Conservation (phyloP, 345 rosid genomes). For the Nasturtium officinale region DNA sequence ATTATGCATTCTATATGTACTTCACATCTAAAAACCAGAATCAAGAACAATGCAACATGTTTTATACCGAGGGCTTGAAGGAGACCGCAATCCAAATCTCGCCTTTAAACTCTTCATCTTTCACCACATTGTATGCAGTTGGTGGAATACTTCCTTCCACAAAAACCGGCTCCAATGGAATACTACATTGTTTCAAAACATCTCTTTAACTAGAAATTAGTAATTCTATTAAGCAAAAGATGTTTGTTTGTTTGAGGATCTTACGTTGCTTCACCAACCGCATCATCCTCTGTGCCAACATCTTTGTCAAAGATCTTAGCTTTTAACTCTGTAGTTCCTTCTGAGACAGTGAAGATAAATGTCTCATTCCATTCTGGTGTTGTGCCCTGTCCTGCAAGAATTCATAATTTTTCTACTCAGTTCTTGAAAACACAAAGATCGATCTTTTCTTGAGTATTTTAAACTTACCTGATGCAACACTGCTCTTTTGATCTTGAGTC, state of each 20-base stretch:
- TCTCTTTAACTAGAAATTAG: neutral
- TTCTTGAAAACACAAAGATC: constrained; percentile 19
- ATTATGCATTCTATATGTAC: neutral
- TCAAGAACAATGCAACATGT: constrained; percentile 15
- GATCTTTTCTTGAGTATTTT: neutral
- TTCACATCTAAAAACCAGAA: neutral
- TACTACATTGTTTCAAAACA: constrained; percentile 46
- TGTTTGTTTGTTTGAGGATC: constrained; percentile 25
- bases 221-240: neutral
- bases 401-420: neutral
- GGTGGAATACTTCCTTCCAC: constrained; percentile 59
- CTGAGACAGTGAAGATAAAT: constrained; percentile 64
- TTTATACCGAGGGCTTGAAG: constrained; percentile 67
- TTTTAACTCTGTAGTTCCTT: constrained; percentile 53
- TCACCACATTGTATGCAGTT: constrained; percentile 70
- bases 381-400: constrained; percentile 56
- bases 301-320: constrained; percentile 78
- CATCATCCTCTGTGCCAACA: constrained; percentile 55
- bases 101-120: constrained; percentile 61
- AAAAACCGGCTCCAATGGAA: constrained; percentile 65
- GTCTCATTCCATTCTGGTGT: constrained; percentile 84
- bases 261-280: constrained; percentile 73
- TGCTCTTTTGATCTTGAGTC: constrained; percentile 75
- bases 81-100: constrained; percentile 68
- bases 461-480: constrained; percentile 62